Evolutionary conservation across 2,329 filamentous ascomycete genomes (phyloP).

Genomic region (Pleurostoma richardsiae): DNA sequence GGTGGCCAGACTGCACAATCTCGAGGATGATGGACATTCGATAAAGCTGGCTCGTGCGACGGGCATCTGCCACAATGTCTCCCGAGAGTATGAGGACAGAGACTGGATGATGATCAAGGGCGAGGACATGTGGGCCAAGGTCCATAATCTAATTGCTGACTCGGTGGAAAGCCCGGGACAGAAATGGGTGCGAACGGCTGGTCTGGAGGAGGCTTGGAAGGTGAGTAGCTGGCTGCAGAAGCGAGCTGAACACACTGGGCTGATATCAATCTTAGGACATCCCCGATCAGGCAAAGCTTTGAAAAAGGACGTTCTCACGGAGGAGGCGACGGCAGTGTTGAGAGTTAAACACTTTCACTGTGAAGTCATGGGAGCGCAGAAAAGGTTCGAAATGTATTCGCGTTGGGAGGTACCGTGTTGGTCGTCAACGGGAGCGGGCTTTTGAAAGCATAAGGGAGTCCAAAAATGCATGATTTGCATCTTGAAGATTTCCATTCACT

Average conservation of each 20-base stretch:
- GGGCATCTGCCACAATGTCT: constrained; percentile 53
- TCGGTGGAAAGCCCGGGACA: constrained; percentile 47
- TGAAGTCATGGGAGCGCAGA: not conserved
- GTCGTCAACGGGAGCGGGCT: not conserved
- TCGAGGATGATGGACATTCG: constrained; percentile 75
- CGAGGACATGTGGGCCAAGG: constrained; percentile 53
- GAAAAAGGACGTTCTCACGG: not conserved
- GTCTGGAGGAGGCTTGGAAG: constrained; percentile 63
- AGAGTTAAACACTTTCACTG: not conserved
- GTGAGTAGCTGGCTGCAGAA: constrained; percentile 13
- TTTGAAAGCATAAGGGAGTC: not conserved
- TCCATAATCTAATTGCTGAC: constrained; percentile 59
- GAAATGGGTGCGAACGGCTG: constrained; percentile 57
- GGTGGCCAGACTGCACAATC: constrained; percentile 37
- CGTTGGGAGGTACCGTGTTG: not conserved
- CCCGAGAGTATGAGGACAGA: constrained; percentile 35
- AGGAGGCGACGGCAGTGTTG: too few relatives aligned
- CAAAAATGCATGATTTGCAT: too few relatives aligned
- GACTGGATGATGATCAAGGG: constrained; percentile 49
- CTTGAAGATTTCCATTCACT: not conserved
- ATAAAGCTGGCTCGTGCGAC: constrained; percentile 71
- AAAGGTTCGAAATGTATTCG: not conserved
- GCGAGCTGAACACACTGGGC: too few relatives aligned
- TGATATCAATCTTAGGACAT: not conserved
- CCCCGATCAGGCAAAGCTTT: not conserved